Percentiles rank a stretch among this genome's conserved stretches.
phyloP scores from a whole-genome alignment of 116 monocot species.

The Trichopus zeylanicus region DNA sequence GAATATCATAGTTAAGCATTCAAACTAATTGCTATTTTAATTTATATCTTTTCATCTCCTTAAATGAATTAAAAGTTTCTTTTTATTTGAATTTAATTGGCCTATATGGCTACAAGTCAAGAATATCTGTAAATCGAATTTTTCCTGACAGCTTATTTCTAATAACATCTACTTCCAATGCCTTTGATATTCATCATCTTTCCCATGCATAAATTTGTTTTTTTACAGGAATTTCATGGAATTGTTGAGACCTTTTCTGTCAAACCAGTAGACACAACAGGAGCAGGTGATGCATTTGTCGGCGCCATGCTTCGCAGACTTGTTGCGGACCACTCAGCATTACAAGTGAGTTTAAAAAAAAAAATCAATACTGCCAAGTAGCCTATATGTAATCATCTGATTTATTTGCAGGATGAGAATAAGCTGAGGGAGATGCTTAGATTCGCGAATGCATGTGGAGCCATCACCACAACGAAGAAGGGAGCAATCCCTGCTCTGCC shows the following conservation, averaged over 20 bases:
- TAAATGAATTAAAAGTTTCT: too few relatives aligned
- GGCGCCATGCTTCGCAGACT: constrained; percentile 47
- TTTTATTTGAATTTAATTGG: too few relatives aligned
- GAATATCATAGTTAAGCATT: too few relatives aligned
- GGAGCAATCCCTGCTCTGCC: background rate
- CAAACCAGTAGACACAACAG: constrained; percentile 74
- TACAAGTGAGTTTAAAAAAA: constrained; percentile 25
- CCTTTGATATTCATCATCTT: too few relatives aligned
- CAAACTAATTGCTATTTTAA: too few relatives aligned
- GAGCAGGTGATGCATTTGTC: constrained; percentile 89
- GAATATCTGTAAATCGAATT: too few relatives aligned
- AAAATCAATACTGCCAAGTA: background rate
- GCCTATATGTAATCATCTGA: background rate
- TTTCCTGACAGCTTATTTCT: too few relatives aligned
- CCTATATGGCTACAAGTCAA: too few relatives aligned
- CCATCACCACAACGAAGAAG: background rate
- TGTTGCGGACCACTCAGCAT: constrained; percentile 41
- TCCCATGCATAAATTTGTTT: background rate
- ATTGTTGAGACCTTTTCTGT: constrained; percentile 37
- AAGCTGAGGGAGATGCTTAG: background rate
- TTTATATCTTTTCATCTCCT: too few relatives aligned
- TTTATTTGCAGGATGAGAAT: background rate
- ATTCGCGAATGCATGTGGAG: background rate
- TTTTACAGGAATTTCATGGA: constrained; percentile 44
- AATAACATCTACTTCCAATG: too few relatives aligned